Base-by-base conservation (phyloP, 352 stramenopile species). In the Phytophthora macrochlamydospora region DNA sequence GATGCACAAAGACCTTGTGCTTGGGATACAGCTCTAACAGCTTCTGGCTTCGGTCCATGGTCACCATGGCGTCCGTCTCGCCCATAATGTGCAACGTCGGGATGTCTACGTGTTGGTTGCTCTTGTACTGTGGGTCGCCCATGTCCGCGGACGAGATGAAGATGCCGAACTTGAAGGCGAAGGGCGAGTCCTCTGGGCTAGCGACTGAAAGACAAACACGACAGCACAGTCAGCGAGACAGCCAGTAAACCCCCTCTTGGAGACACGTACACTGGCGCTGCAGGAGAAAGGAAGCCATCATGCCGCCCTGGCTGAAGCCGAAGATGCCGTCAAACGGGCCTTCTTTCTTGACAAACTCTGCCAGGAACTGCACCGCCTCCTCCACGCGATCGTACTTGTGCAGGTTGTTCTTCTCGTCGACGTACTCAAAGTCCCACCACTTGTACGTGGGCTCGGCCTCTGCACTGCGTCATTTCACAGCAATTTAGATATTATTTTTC, bases 21-120 rank as follows among this genome's bases (percentile, higher is more conserved):
- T 80, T 73, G 30, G 64, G 71, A 51, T 92, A 94, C 11, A 74
- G 56, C 29, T 75, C 71, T 1, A 83, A 67, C 33, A 94, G 44
- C 7, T 67, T 76, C 38, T 82, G 70, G 30, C 81, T 84, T 30
- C 79, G 71, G 29, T 83, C 75, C 14, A 79, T 74, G 2, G 60
- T 53, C 35, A 94, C 83, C 4, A 94, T 78, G 3, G 70, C 79
- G 54, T 94, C 87, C 14, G 80, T 91, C 61, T 85, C 56, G 56
- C 87, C 87, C 59, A 94, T 93, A 46, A 94, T 73, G 50, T 94
- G 87, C n/a, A 94, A 72, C 37, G 87, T 85, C 8, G 87, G 87
- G 9, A 92, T 62, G 24, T 65, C 43, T 8, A 94, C 67, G 14
- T 74, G 74, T n/a, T 87, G 69, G 13, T 45, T 59, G 5, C 52